Base-by-base conservation (phyloP, 768 basidiomycete species). In the Amanita pallidorosea region DNA sequence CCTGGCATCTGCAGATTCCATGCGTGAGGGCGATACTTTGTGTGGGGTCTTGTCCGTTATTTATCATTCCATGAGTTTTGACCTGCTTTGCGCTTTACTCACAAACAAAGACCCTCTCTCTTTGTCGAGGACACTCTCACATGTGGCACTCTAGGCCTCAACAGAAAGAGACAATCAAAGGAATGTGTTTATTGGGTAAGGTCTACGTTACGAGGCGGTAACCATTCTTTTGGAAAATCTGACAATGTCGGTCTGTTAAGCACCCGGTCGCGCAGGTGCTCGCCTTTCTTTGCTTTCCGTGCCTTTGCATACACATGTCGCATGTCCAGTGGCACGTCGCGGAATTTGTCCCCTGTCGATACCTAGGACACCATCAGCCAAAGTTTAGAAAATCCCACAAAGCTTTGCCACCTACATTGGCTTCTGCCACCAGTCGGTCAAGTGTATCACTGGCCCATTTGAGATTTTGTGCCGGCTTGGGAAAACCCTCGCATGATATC, bases 391-490 rank as follows among this genome's bases (percentile, higher is more conserved):
- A 11, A 36, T 27, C 4, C 27, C 37, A 44, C 37, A 47, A 9
- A 8, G 27, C 1, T 6, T 38, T 18, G 27, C 27, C 27, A 77
- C 90, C 58, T 61, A 96, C 95, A 64, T 93, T 91, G 8, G 93
- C 89, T 59, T 83, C 84, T n/a, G 65, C 67, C 54, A 97, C 63
- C 38, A 99, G 67, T 57, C 75, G 69, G 60, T 93, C 87, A 49
- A 99, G 65, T 13, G 80, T 75, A 61, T 98, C 94, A 56, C 85
- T 87, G 36, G 87, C 89, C 87, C 91, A 95, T 65, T 94, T 95
- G 59, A 95, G 70, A 66, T 99, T 99, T 87, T 88, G 85, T 23
- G 80, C 73, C 2, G 83, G 78, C 56, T 79, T 73, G 6, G 83
- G 81, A 65, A 91, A 95, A 65, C 86, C 80, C 59, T 97, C 94